Base-by-base conservation (phyloP, 2,329 filamentous ascomycete species). In the Alternaria infectoria region DNA sequence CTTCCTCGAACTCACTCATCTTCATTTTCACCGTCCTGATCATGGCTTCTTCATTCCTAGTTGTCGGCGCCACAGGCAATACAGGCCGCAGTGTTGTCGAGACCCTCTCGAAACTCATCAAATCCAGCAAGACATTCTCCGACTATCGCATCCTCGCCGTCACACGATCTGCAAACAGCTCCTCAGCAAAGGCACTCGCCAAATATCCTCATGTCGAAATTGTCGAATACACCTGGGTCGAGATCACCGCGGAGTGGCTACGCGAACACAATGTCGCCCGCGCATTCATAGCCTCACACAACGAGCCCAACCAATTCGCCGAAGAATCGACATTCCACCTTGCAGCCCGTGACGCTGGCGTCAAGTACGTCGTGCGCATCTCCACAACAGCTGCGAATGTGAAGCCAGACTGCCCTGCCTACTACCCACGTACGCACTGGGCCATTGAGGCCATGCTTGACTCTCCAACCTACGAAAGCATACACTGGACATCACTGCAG, bases 211-310 rank as follows among this genome's bases (percentile, higher is more conserved):
- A 54, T 26, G 68, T 71, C n/a, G 54, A 69, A 8, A 40, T 71
- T 1, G 12, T 59, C 9, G 64, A 71, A 56, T 17, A 64, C 7
- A 36, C 54, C 5, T 70, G 69, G 69, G 8, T 52, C 2, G 61
- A 66, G 6, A 68, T 72, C 30, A 68, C 62, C 6, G 4, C 64
- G 4, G 47, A 63, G 3, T 72, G 69, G 64, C 61, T 70, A 11
- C 52, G 43, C 4, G 46, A 67, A 9, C 62, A 61, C 3, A 23
- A 61, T 3, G 63, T 72, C 4, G 55, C 36, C 19, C 36, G 63
- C 40, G 63, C 56, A 12, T 72, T 68, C 60, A 68, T 72, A 21
- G 66, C 68, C 5, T 55, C 69, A 7, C 69, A 72, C 61, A 69
- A 69, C 44, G 49, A 47, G 44, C 69, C 68, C 13, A 66, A 61